phyloP scores from a whole-genome alignment of 2,329 filamentous ascomycete species.

The Verticillium klebahnii region DNA sequence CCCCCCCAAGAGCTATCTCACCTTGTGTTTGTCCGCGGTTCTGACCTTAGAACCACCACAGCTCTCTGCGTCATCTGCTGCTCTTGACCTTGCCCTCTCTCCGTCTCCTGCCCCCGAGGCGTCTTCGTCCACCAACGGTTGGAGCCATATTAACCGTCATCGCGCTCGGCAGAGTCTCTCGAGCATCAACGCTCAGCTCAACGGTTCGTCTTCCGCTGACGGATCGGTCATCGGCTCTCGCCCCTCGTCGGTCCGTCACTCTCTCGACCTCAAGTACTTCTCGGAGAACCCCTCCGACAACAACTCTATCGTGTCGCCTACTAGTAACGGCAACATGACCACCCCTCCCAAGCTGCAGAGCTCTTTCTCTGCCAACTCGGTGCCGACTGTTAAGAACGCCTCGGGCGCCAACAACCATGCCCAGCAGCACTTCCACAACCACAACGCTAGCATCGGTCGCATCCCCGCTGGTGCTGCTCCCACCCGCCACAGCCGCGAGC shows the following conservation, averaged over 20 bases:
- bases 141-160: slow-evolving; percentile 62
- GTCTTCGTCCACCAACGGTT: slow-evolving; percentile 40
- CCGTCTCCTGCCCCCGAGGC: slow-evolving; percentile 60
- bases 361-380: slow-evolving; percentile 86
- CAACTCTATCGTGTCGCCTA: slow-evolving; percentile 36
- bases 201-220: slow-evolving; percentile 30
- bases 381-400: slow-evolving; percentile 76
- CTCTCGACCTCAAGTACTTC: slow-evolving; percentile 50
- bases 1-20: neutral
- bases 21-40: neutral
- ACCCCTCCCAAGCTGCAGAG: slow-evolving; percentile 73
- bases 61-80: slow-evolving; percentile 76
- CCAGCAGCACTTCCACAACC: slow-evolving; percentile 65
- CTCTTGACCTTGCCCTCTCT: slow-evolving; percentile 72
- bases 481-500: slow-evolving; percentile 69
- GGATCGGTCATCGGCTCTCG: slow-evolving; percentile 44
- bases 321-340: slow-evolving; percentile 48
- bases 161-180: slow-evolving; percentile 60
- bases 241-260: slow-evolving; percentile 49
- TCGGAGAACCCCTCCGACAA: slow-evolving; percentile 38
- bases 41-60: slow-evolving; percentile 35
- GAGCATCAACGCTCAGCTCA: slow-evolving; percentile 35
- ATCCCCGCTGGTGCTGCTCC: slow-evolving; percentile 64
- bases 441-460: slow-evolving; percentile 77
- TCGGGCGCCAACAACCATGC: slow-evolving; percentile 55